Conservation (phyloP, 2,329 filamentous ascomycete genomes). For the Botrytis medusae region DNA sequence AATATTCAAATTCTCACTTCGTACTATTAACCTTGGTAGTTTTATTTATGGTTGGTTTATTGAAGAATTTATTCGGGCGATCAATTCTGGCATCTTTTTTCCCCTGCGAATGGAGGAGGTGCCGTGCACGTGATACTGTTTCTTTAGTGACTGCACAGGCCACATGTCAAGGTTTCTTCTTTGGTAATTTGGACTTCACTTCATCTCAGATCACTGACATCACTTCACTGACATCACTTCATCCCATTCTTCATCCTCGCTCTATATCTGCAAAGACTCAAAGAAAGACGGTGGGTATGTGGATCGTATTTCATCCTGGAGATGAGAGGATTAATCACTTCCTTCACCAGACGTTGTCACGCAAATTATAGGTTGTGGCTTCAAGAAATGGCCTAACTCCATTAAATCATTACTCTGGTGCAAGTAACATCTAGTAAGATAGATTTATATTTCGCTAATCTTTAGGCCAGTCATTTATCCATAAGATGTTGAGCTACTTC, state of each 20-base stretch:
- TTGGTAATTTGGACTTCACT: not conserved
- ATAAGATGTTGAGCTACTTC: not conserved
- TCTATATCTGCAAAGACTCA: not conserved
- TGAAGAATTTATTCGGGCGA: too few relatives aligned
- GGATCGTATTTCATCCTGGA: not conserved
- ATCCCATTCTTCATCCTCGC: too few relatives aligned
- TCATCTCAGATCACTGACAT: not conserved
- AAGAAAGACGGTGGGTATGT: not conserved
- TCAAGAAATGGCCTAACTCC: not conserved
- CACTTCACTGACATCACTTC: not conserved
- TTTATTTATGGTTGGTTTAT: too few relatives aligned
- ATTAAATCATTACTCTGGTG: not conserved
- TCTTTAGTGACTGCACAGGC: conserved; percentile 39
- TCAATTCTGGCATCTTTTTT: too few relatives aligned
- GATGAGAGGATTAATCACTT: not conserved
- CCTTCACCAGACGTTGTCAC: not conserved
- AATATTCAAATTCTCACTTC: too few relatives aligned
- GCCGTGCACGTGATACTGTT: not conserved
- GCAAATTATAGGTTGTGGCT: not conserved
- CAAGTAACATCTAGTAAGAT: not conserved
- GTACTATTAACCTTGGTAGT: too few relatives aligned
- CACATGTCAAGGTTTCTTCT: not conserved
- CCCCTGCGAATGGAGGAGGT: too few relatives aligned
- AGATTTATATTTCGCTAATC: not conserved
- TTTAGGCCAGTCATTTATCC: not conserved